phyloP scores from a whole-genome alignment of 2,329 filamentous ascomycete genomes.

The Penicillium sumatraense region DNA sequence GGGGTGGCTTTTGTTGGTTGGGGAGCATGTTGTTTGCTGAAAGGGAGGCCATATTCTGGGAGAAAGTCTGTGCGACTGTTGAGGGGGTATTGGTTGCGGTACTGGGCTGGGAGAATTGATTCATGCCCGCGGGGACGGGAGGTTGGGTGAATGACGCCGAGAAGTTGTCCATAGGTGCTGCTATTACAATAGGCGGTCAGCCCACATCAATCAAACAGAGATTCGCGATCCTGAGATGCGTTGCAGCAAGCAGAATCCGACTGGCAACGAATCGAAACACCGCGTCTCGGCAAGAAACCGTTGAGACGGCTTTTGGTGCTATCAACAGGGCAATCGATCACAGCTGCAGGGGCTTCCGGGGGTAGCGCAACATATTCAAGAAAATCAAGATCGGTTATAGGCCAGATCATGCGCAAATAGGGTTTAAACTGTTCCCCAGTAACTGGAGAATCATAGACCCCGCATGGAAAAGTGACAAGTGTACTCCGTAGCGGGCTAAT shows the following conservation, averaged over 20 bases:
- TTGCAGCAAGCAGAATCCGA: not conserved
- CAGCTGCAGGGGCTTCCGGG: slow-evolving; percentile 3
- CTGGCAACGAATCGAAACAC: slow-evolving; percentile 6
- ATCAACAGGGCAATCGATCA: slow-evolving; percentile 2
- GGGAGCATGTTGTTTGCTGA: slow-evolving; percentile 39
- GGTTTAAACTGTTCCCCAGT: not conserved
- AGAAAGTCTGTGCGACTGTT: slow-evolving; percentile 36
- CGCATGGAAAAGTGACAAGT: slow-evolving; percentile 11
- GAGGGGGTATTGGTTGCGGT: slow-evolving; percentile 34
- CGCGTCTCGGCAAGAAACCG: slow-evolving; percentile 11
- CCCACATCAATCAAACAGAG: slow-evolving; percentile 13
- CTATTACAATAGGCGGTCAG: slow-evolving; percentile 24
- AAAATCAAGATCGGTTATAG: not conserved
- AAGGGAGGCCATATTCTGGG: slow-evolving; percentile 42
- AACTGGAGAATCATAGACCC: slow-evolving; percentile 7
- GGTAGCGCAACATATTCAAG: not conserved
- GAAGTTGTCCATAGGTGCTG: slow-evolving; percentile 43
- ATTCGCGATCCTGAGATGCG: not conserved
- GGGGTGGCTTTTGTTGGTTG: slow-evolving; percentile 31
- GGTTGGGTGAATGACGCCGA: slow-evolving; percentile 41
- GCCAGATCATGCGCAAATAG: not conserved
- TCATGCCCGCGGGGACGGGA: slow-evolving; percentile 35
- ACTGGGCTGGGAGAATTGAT: slow-evolving; percentile 36
- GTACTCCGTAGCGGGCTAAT: slow-evolving; percentile 14
- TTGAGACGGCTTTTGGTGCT: slow-evolving; percentile 4